A percentile compares a stretch with the other conserved stretches of the same genome.
These are phyloP conservation scores for Tuber indicum DNA, from an alignment of 495 filamentous ascomycete species.

Conservation along the genomic window DNA sequence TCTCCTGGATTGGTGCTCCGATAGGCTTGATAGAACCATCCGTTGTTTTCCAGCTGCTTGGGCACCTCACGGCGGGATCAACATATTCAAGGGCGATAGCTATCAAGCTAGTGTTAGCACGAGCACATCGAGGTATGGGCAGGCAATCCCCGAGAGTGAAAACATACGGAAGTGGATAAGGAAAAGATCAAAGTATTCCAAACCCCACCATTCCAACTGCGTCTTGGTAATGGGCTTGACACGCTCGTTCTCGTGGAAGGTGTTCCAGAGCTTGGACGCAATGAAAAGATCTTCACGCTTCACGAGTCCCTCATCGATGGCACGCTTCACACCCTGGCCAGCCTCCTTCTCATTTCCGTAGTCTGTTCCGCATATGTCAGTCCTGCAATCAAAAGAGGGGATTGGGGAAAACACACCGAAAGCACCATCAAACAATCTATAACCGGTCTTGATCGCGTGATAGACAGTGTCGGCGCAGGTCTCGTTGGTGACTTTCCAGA, in stretches of 20 bases:
- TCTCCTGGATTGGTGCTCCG: constrained; percentile 66
- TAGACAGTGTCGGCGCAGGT: constrained; percentile 75
- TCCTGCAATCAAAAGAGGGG: constrained; percentile 5
- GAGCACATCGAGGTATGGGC: background rate
- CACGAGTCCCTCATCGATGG: constrained; percentile 78
- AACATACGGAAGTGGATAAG: constrained; percentile 66
- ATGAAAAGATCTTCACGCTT: constrained; percentile 86
- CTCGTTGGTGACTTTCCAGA: constrained; percentile 82
- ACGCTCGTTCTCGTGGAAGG: constrained; percentile 67
- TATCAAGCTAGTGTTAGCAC: constrained; percentile 8
- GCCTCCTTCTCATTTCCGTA: constrained; percentile 84
- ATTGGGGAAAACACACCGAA: constrained; percentile 54
- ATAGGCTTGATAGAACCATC: constrained; percentile 55
- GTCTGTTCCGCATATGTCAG: constrained; percentile 48
- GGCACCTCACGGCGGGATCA: constrained; percentile 70
- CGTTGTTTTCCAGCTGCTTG: constrained; percentile 63
- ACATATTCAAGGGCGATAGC: constrained; percentile 71
- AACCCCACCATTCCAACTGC: constrained; percentile 70
- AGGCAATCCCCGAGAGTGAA: background rate
- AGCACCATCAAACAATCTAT: constrained; percentile 80
- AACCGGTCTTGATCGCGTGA: constrained; percentile 81
- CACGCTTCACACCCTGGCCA: constrained; percentile 76
- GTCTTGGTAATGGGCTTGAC: constrained; percentile 67
- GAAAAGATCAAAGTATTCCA: constrained; percentile 83
- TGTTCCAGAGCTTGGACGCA: constrained; percentile 89